phyloP scores from a whole-genome alignment of 2,329 filamentous ascomycete genomes.

The Diaporthe sp. region DNA sequence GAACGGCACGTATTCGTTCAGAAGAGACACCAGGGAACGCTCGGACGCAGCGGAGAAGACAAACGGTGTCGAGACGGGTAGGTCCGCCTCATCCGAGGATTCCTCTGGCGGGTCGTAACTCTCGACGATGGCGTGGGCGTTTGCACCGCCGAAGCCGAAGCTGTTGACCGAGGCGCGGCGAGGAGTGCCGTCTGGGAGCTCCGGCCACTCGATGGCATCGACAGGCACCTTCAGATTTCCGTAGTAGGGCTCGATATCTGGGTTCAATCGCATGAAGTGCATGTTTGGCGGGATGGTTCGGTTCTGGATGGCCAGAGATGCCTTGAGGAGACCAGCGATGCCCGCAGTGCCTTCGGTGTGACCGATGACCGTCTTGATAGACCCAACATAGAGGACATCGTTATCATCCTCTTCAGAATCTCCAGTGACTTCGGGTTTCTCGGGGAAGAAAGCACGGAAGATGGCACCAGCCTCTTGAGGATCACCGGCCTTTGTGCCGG shows the following conservation, averaged over 20 bases:
- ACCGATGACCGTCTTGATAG: constrained; percentile 53
- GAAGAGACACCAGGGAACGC: constrained; percentile 47
- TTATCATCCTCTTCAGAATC: neutral
- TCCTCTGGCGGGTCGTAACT: constrained; percentile 3
- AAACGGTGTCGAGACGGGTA: constrained; percentile 44
- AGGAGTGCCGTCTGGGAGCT: neutral
- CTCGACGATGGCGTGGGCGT: constrained; percentile 35
- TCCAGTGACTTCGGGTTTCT: neutral
- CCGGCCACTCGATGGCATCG: constrained; percentile 20
- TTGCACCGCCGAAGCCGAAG: constrained; percentile 39
- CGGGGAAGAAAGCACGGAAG: constrained; percentile 46
- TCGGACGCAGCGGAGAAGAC: constrained; percentile 47
- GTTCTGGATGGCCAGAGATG: constrained; percentile 52
- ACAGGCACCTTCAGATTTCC: constrained; percentile 43
- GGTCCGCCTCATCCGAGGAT: constrained; percentile 19
- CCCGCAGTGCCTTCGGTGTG: constrained; percentile 59
- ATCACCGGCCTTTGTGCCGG: constrained; percentile 41
- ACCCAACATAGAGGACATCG: constrained; percentile 47
- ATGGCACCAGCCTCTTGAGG: constrained; percentile 53
- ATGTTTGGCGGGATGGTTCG: constrained; percentile 53
- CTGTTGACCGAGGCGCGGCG: constrained; percentile 38
- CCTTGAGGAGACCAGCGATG: constrained; percentile 56
- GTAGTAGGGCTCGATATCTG: constrained; percentile 49
- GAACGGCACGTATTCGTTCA: constrained; percentile 43
- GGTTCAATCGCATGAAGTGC: constrained; percentile 52